Percentiles rank a stretch among this genome's conserved stretches.
Conservation (phyloP, 1,139 yeast genomes). For the Starmera stellimalicola region DNA sequence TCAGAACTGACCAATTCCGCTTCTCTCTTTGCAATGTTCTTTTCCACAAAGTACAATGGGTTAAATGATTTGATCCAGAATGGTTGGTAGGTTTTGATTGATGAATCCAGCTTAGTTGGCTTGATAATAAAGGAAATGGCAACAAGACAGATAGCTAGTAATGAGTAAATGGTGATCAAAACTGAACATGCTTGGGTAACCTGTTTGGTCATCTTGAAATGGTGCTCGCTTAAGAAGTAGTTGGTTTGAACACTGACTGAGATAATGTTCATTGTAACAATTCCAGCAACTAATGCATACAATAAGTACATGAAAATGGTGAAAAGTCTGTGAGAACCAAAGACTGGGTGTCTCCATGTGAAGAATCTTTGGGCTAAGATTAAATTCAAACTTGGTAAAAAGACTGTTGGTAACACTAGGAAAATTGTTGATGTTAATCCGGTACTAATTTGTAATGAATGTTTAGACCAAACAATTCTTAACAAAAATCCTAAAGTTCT, state of each 20-base stretch:
- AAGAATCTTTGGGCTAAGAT: constrained; percentile 68
- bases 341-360: constrained; percentile 78
- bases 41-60: constrained; percentile 46
- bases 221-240: constrained; percentile 38
- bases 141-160: constrained; percentile 46
- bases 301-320: constrained; percentile 42
- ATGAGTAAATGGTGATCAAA: constrained; percentile 47
- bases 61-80: constrained; percentile 66
- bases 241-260: constrained; percentile 60
- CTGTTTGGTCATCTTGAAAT: constrained; percentile 42
- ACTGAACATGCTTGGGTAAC: constrained; percentile 53
- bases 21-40: constrained; percentile 37
- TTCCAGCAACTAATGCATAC: constrained; percentile 45
- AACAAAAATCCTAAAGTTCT: constrained; percentile 54
- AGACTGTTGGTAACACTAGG: constrained; percentile 45
- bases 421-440: constrained; percentile 60
- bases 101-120: constrained; percentile 48
- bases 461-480: constrained; percentile 52
- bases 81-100: constrained; percentile 57
- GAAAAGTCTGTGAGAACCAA: constrained; percentile 49
- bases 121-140: constrained; percentile 43
- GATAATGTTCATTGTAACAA: constrained; percentile 57
- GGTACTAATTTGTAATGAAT: constrained; percentile 32
- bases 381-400: constrained; percentile 50
- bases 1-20: constrained; percentile 37